Conservation (phyloP, 257 asterid species). For the Hygrophila difformis region DNA sequence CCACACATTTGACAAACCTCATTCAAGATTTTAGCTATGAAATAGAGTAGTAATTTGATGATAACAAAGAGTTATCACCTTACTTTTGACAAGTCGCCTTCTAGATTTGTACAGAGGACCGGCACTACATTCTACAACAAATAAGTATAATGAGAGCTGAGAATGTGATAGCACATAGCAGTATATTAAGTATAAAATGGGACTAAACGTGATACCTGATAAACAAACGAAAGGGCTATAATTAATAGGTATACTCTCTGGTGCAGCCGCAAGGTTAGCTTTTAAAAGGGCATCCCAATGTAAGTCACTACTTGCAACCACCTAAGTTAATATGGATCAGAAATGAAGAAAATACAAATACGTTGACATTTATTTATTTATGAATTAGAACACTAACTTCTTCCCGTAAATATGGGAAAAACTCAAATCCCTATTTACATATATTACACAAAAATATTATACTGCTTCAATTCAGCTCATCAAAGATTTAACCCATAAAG, state of each 20-base stretch:
- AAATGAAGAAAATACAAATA: too few species aligned
- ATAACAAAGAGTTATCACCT: slow-evolving; percentile 46
- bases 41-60: not conserved
- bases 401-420: too few species aligned
- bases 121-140: slow-evolving; percentile 87
- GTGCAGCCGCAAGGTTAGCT: slow-evolving; percentile 81
- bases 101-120: slow-evolving; percentile 87
- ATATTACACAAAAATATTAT: too few species aligned
- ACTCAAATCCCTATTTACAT: too few species aligned
- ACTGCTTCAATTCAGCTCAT: too few species aligned
- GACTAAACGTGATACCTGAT: slow-evolving; percentile 78
- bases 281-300: slow-evolving; percentile 81
- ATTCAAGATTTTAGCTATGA: not conserved
- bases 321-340: too few species aligned
- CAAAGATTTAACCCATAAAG: too few species aligned
- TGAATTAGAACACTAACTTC: too few species aligned
- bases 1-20: not conserved
- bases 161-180: not conserved
- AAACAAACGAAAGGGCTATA: slow-evolving; percentile 94
- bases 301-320: slow-evolving; percentile 73
- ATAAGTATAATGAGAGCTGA: slow-evolving; percentile 5
- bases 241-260: slow-evolving; percentile 81
- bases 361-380: too few species aligned
- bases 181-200: not conserved
- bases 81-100: slow-evolving; percentile 80